Conservation (phyloP, 2,329 filamentous ascomycete species). For the Geosmithia morbida region DNA sequence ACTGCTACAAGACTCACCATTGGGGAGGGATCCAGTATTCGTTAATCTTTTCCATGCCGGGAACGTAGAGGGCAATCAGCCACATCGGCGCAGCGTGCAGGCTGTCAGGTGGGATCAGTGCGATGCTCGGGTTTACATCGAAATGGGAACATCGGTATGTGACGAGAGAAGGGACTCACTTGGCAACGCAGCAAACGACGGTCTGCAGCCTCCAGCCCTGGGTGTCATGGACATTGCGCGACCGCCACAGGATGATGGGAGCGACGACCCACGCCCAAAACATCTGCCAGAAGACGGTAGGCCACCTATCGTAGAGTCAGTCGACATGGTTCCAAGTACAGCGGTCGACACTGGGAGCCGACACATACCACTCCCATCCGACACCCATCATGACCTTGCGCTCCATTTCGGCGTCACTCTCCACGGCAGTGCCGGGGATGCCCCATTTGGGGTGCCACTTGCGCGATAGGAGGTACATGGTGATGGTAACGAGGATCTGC, state of each 20-base stretch:
- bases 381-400: constrained; percentile 25
- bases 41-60: constrained; percentile 36
- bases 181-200: constrained; percentile 31
- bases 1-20: constrained; percentile 33
- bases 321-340: not conserved
- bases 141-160: not conserved
- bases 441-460: constrained; percentile 47
- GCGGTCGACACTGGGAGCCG: not conserved
- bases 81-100: constrained; percentile 53
- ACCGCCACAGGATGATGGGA: constrained; percentile 45
- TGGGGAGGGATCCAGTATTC: constrained; percentile 42
- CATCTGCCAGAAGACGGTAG: constrained; percentile 40
- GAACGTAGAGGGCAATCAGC: constrained; percentile 42
- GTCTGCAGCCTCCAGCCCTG: constrained; percentile 54
- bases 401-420: constrained; percentile 31
- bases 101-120: constrained; percentile 15
- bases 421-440: constrained; percentile 43
- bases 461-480: constrained; percentile 46
- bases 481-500: constrained; percentile 39
- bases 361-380: constrained; percentile 47
- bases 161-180: constrained; percentile 14
- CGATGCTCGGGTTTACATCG: not conserved
- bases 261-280: constrained; percentile 49
- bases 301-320: constrained; percentile 1
- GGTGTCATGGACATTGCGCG: constrained; percentile 46